Conservation (phyloP, 176 grass and related monocot genomes). For the Triticum aestivum region DNA sequence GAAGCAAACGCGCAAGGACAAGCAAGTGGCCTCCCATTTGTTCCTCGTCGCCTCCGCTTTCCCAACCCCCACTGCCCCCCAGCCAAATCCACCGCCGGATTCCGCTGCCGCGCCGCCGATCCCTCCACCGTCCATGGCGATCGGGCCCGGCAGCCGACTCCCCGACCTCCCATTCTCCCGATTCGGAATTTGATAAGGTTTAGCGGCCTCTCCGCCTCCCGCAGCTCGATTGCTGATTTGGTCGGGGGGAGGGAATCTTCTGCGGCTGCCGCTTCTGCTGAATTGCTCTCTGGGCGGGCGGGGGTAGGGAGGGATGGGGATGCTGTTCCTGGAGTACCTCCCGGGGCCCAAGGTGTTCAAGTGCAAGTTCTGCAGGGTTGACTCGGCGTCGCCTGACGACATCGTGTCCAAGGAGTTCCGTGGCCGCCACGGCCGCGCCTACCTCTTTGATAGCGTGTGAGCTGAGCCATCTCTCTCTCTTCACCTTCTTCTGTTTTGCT, state of each 20-base stretch:
- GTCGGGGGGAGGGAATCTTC: conserved; percentile 18
- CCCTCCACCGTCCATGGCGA: conserved; percentile 4
- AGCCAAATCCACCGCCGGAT: conserved; percentile 26
- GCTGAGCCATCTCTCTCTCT: not conserved
- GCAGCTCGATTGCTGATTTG: conserved; percentile 27
- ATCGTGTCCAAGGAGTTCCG: conserved; percentile 84
- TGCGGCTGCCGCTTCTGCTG: not conserved
- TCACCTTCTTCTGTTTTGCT: not conserved
- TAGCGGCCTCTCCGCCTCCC: not conserved
- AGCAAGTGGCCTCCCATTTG: not conserved
- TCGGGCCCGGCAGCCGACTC: not conserved
- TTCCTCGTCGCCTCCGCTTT: conserved; percentile 33
- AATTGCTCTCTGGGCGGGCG: not conserved
- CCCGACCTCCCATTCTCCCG: not conserved
- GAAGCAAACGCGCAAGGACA: not conserved
- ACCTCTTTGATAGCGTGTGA: conserved; percentile 88
- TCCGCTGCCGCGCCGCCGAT: conserved; percentile 9
- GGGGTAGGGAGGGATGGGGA: conserved; percentile 44
- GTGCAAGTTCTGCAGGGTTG: conserved; percentile 76
- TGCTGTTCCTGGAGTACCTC: conserved; percentile 76
- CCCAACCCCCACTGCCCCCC: not conserved
- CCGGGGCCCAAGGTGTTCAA: conserved; percentile 80
- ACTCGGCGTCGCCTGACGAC: conserved; percentile 72
- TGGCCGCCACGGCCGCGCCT: conserved; percentile 69
- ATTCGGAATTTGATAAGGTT: conserved; percentile 34